Percentiles rank a stretch among this genome's conserved stretches.
These are phyloP conservation scores for Saturnispora sekii DNA, from an alignment of 805 yeast genomes.

Conservation along the genomic window DNA sequence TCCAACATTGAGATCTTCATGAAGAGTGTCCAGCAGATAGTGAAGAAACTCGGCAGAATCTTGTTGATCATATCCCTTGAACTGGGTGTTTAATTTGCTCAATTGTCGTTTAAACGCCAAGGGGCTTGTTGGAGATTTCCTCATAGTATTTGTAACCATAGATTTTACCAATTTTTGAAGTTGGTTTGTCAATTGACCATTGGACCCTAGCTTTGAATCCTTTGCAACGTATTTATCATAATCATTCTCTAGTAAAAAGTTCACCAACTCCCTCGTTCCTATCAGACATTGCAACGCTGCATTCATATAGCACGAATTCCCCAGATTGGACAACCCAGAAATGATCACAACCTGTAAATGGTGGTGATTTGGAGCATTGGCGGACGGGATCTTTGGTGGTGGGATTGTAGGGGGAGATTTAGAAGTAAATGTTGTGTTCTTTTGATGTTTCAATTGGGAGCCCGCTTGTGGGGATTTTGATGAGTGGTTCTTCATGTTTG, in stretches of 20 bases:
- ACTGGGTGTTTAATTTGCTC: slow-evolving; percentile 58
- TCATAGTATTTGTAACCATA: slow-evolving; percentile 36
- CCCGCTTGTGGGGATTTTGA: too few relatives aligned
- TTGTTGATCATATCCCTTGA: slow-evolving; percentile 65
- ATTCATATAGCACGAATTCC: slow-evolving; percentile 92
- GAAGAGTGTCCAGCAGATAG: slow-evolving; percentile 64
- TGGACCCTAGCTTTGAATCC: slow-evolving; percentile 66
- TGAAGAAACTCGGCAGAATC: slow-evolving; percentile 79
- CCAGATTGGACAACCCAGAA: slow-evolving; percentile 72
- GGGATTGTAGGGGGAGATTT: too few relatives aligned
- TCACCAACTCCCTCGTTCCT: slow-evolving; percentile 58
- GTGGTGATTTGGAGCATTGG: background rate
- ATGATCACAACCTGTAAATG: slow-evolving; percentile 28
- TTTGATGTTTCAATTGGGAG: too few relatives aligned
- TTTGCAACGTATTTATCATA: slow-evolving; percentile 63
- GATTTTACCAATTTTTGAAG: slow-evolving; percentile 33
- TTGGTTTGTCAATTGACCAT: slow-evolving; percentile 64
- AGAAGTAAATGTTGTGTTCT: too few relatives aligned
- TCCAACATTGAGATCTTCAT: slow-evolving; percentile 70
- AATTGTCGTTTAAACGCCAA: slow-evolving; percentile 47
- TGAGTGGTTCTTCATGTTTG: too few relatives aligned
- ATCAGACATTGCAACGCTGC: slow-evolving; percentile 79
- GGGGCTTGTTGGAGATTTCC: slow-evolving; percentile 11
- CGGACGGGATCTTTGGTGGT: too few relatives aligned
- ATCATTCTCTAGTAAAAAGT: slow-evolving; percentile 49